Percentiles rank a stretch among this genome's conserved stretches.
phyloP scores from a whole-genome alignment of 768 basidiomycete genomes.

The Leccinum rimulosum region DNA sequence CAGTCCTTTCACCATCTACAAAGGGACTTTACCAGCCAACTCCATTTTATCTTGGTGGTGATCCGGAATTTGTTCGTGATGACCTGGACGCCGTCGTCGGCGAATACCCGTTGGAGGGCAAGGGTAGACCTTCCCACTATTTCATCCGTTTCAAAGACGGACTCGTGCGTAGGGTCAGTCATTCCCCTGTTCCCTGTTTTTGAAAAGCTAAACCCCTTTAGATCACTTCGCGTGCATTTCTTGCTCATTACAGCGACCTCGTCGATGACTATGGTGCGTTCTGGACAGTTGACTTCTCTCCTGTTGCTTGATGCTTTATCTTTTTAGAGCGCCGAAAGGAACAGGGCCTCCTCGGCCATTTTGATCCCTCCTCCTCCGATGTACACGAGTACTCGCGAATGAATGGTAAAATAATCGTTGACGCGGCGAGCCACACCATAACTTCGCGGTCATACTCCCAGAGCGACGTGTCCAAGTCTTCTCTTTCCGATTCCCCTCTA shows the following conservation, averaged over 20 bases:
- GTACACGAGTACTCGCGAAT: constrained; percentile 63
- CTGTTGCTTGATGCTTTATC: constrained; percentile 6
- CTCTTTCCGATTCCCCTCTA: constrained; percentile 16
- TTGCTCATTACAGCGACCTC: constrained; percentile 39
- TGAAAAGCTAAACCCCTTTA: constrained; percentile 23
- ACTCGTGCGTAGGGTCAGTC: constrained; percentile 55
- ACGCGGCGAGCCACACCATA: constrained; percentile 5
- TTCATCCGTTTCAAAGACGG: constrained; percentile 60
- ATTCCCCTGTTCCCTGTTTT: not conserved
- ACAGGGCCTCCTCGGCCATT: constrained; percentile 42
- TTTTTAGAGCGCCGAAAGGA: constrained; percentile 44
- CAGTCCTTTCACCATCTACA: constrained; percentile 35
- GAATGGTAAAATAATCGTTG: constrained; percentile 36
- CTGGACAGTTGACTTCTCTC: not conserved
- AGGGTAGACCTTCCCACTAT: constrained; percentile 45
- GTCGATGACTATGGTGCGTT: constrained; percentile 57
- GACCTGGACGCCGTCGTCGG: constrained; percentile 54
- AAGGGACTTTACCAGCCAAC: constrained; percentile 42
- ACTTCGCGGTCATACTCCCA: constrained; percentile 7
- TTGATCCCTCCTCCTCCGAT: constrained; percentile 55
- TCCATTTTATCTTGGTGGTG: constrained; percentile 34
- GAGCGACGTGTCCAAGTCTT: constrained; percentile 11
- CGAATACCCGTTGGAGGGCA: constrained; percentile 38
- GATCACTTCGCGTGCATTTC: constrained; percentile 44
- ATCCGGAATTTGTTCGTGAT: constrained; percentile 29